Conservation (phyloP, 2,329 filamentous ascomycete genomes). For the Ophiostoma pallidulum region DNA sequence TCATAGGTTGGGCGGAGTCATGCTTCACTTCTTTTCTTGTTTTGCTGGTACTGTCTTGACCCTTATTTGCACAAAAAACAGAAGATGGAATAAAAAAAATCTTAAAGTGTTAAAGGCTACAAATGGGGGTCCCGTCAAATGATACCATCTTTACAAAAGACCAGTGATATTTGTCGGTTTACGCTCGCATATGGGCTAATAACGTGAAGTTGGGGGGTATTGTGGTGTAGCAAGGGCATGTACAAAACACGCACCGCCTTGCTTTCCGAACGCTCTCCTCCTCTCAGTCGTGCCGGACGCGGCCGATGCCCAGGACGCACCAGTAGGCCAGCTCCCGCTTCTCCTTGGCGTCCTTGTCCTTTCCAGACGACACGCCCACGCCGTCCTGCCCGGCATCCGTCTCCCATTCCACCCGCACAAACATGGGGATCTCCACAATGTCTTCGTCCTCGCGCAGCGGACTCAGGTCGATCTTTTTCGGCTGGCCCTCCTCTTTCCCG, state of each 20-base stretch:
- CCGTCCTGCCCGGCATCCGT: slow-evolving; percentile 54
- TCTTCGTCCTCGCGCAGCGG: slow-evolving; percentile 51
- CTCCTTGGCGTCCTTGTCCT: slow-evolving; percentile 56
- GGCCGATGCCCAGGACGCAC: slow-evolving; percentile 83
- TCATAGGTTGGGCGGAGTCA: slow-evolving; percentile 7
- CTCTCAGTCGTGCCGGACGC: slow-evolving; percentile 52
- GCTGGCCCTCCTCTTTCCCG: slow-evolving; percentile 21
- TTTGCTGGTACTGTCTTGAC: slow-evolving; percentile 5
- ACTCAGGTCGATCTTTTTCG: slow-evolving; percentile 29
- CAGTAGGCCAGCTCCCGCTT: slow-evolving; percentile 90
- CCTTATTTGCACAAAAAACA: background rate
- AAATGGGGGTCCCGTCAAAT: no score
- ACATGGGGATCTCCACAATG: slow-evolving; percentile 80
- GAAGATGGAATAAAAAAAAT: slow-evolving; percentile 10
- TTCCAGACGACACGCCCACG: slow-evolving; percentile 43
- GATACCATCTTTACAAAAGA: no score
- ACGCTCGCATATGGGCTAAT: no score
- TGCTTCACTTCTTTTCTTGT: slow-evolving; percentile 5
- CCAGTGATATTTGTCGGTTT: no score
- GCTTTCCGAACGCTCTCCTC: background rate
- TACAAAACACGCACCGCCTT: no score
- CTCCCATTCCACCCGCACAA: slow-evolving; percentile 88
- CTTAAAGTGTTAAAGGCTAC: slow-evolving; percentile 6
- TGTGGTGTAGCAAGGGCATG: no score
- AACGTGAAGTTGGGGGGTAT: no score